Conservation (phyloP, 768 basidiomycete species). For the Pisolithus marmoratus region DNA sequence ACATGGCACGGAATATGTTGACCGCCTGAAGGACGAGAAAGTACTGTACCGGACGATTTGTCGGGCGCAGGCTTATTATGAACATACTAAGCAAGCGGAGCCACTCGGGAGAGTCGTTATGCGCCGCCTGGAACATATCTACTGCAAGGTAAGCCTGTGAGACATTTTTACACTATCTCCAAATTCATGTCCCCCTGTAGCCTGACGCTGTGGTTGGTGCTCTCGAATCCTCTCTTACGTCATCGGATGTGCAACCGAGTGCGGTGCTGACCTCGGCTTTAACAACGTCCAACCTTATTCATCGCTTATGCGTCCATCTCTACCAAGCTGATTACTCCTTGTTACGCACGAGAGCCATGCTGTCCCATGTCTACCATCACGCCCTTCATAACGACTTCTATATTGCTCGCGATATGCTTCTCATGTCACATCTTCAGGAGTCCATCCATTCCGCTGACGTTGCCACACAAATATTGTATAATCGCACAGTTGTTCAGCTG, state of each 20-base stretch:
- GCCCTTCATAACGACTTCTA: conserved; percentile 96
- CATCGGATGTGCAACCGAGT: conserved; percentile 54
- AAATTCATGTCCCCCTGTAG: conserved; percentile 36
- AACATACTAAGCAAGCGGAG: conserved; percentile 70
- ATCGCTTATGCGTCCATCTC: conserved; percentile 83
- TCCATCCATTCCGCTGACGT: conserved; percentile 95
- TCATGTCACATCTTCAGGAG: conserved; percentile 99
- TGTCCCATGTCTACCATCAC: conserved; percentile 95
- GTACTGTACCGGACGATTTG: conserved; percentile 90
- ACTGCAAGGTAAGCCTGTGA: conserved; percentile 71
- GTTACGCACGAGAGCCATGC: conserved; percentile 93
- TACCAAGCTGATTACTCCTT: conserved; percentile 91
- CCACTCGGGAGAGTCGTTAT: conserved; percentile 85
- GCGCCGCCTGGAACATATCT: conserved; percentile 95
- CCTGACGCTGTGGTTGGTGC: conserved; percentile 91
- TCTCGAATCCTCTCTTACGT: conserved; percentile 66
- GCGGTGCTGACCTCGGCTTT: conserved; percentile 53
- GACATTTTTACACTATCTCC: background rate
- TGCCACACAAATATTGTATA: conserved; percentile 95
- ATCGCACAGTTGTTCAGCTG: conserved; percentile 94
- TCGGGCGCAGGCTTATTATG: conserved; percentile 88
- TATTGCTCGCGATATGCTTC: conserved; percentile 93
- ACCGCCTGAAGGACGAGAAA: conserved; percentile 93
- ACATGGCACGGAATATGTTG: conserved; percentile 98
- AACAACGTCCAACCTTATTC: conserved; percentile 73